phyloP scores from a whole-genome alignment of 2,329 filamentous ascomycete species.

The Fusarium sp. region DNA sequence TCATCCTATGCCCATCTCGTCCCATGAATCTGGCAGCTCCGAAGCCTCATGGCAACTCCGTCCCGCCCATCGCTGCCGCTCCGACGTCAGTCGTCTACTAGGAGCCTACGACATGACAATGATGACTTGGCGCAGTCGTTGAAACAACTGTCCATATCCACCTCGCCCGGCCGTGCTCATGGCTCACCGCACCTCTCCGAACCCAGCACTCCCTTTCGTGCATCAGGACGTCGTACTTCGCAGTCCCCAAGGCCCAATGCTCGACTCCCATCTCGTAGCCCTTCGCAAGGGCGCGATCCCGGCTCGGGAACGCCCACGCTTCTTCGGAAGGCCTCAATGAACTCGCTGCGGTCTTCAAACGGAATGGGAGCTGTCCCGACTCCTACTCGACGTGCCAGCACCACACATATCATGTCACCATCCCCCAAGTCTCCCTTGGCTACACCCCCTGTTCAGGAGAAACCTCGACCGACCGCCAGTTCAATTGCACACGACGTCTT shows the following conservation, averaged over 20 bases:
- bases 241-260: constrained; percentile 39
- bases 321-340: constrained; percentile 67
- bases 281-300: constrained; percentile 55
- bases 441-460: constrained; percentile 48
- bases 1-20: constrained; percentile 25
- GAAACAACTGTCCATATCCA: constrained; percentile 57
- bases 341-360: constrained; percentile 65
- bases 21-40: constrained; percentile 21
- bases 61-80: constrained; percentile 45
- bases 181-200: constrained; percentile 51
- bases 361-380: constrained; percentile 52
- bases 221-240: constrained; percentile 50
- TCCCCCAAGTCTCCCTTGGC: constrained; percentile 51
- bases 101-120: constrained; percentile 41
- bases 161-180: constrained; percentile 44
- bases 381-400: constrained; percentile 62
- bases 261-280: constrained; percentile 56
- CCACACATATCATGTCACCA: constrained; percentile 58
- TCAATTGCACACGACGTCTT: constrained; percentile 77
- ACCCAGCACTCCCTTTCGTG: constrained; percentile 53
- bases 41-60: constrained; percentile 45
- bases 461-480: constrained; percentile 58
- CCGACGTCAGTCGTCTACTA: constrained; percentile 51
- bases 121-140: constrained; percentile 57
- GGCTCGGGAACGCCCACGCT: constrained; percentile 63